Conservation (phyloP, 2,329 filamentous ascomycete genomes). For the Ascochyta fabae region DNA sequence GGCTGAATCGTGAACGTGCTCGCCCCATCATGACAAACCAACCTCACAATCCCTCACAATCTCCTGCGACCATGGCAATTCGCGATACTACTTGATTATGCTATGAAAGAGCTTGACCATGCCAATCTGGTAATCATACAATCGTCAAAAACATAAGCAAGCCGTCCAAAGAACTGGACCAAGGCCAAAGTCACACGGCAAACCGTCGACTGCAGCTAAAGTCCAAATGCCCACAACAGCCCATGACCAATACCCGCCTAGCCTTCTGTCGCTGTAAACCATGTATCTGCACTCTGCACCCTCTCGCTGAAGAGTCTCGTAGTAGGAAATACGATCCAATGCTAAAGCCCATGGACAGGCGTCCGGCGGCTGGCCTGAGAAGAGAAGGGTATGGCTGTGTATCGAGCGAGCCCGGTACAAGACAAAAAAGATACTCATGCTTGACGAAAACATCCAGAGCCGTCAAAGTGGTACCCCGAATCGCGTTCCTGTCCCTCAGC, state of each 20-base stretch:
- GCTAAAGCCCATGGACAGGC: background rate
- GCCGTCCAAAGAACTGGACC: background rate
- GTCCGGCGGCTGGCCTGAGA: background rate
- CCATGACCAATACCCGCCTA: conserved; percentile 7
- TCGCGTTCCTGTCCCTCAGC: background rate
- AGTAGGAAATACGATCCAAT: conserved; percentile 1
- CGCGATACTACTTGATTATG: conserved; percentile 1
- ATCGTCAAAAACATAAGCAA: background rate
- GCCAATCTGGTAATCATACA: background rate
- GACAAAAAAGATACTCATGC: background rate
- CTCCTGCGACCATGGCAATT: background rate
- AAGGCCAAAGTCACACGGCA: background rate
- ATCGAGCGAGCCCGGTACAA: background rate
- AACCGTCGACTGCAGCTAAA: background rate
- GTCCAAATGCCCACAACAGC: background rate
- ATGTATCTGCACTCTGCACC: background rate
- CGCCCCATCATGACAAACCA: conserved; percentile 1
- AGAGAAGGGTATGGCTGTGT: background rate
- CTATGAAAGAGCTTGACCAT: background rate
- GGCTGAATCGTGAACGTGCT: background rate
- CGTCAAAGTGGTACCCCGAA: background rate
- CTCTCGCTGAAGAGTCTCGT: background rate
- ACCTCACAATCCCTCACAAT: background rate
- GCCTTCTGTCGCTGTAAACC: background rate
- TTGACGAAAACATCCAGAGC: background rate